phyloP scores from a whole-genome alignment of 1,284 basidiomycete genomes.

The Heterobasidion occidentale region DNA sequence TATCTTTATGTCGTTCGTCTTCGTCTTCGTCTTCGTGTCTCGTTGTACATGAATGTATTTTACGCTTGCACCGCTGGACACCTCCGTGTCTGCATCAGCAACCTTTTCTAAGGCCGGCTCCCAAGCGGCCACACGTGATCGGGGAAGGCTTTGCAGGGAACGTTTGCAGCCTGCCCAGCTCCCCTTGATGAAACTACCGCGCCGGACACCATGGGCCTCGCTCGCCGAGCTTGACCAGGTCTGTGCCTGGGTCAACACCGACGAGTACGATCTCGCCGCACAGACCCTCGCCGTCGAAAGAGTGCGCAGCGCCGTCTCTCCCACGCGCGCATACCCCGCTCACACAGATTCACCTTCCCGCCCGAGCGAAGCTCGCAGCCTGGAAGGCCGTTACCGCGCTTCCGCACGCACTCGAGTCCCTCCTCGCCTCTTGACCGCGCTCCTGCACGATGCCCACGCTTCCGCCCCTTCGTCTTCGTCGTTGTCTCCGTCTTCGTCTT shows the following conservation, averaged over 20 bases:
- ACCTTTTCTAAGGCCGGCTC: too few relatives aligned
- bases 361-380: constrained; percentile 52
- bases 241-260: constrained; percentile 73
- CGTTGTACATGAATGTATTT: too few relatives aligned
- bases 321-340: constrained; percentile 5
- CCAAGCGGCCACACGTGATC: neutral
- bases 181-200: constrained; percentile 61
- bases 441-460: constrained; percentile 42
- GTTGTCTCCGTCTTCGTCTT: too few relatives aligned
- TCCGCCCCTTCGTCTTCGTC: constrained; percentile 19
- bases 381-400: constrained; percentile 67
- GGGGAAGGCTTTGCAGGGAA: neutral
- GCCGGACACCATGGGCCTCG: constrained; percentile 79
- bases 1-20: too few relatives aligned
- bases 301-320: constrained; percentile 29
- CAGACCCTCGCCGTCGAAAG: constrained; percentile 62
- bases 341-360: constrained; percentile 1
- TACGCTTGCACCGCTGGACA: too few relatives aligned
- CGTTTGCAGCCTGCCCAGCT: neutral
- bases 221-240: constrained; percentile 73
- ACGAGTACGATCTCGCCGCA: constrained; percentile 49
- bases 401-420: constrained; percentile 69
- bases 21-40: too few relatives aligned
- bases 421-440: constrained; percentile 61
- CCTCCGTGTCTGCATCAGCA: too few relatives aligned